These are phyloP conservation scores for Globisporangium rhizosaccharum DNA, from an alignment of 352 stramenopile genomes.

Conservation along the genomic window DNA sequence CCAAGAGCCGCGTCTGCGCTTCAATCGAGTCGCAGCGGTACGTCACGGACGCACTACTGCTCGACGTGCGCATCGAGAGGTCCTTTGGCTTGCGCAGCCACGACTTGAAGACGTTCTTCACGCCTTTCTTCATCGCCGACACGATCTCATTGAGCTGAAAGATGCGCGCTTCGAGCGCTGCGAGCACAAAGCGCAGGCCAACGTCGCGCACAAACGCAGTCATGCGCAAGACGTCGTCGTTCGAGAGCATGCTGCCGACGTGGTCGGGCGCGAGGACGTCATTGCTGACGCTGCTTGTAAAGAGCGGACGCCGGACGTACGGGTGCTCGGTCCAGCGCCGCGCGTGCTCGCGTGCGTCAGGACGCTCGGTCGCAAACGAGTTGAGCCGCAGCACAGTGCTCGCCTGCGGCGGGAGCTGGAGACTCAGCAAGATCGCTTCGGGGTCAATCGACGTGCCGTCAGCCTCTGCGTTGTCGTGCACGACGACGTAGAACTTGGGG, in stretches of 20 bases:
- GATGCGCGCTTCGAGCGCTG: constrained; percentile 76
- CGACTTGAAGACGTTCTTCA: constrained; percentile 91
- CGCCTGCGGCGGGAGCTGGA: constrained; percentile 44
- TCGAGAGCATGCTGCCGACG: constrained; percentile 47
- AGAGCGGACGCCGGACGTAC: constrained; percentile 57
- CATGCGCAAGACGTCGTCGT: constrained; percentile 59
- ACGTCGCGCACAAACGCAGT: constrained; percentile 75
- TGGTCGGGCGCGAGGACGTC: constrained; percentile 24
- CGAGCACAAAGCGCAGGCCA: constrained; percentile 70
- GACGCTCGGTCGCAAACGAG: constrained; percentile 34
- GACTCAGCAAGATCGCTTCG: constrained; percentile 64
- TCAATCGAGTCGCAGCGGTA: constrained; percentile 88
- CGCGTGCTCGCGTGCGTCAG: constrained; percentile 20
- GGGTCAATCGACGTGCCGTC: constrained; percentile 75
- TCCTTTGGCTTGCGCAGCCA: constrained; percentile 89
- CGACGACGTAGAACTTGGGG: constrained; percentile 85
- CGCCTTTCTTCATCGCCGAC: constrained; percentile 86
- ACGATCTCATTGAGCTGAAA: constrained; percentile 86
- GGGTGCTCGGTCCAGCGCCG: constrained; percentile 45
- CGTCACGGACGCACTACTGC: constrained; percentile 19
- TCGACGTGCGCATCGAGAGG: constrained; percentile 25
- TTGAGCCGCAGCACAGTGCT: constrained; percentile 68
- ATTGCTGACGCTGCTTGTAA: constrained; percentile 25
- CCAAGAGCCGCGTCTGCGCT: constrained; percentile 82
- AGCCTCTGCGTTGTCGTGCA: constrained; percentile 82